Conservation (phyloP, 2,329 filamentous ascomycete species). For the Diaporthe eres region DNA sequence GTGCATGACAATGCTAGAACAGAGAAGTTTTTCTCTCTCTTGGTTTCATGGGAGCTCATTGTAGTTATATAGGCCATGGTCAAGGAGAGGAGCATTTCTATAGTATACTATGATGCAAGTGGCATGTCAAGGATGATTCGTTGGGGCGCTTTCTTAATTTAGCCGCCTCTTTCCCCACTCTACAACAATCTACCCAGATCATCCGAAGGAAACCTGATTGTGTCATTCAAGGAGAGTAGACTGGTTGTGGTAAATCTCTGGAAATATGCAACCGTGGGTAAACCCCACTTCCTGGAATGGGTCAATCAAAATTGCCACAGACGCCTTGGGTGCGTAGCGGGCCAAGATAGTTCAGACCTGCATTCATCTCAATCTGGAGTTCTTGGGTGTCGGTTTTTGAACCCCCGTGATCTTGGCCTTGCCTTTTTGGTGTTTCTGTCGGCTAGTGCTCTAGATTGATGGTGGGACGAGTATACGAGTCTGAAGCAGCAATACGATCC, state of each 20-base stretch:
- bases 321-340: background rate
- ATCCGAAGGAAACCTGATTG: conserved; percentile 12
- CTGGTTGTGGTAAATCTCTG: background rate
- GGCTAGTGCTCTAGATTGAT: background rate
- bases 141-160: conserved; percentile 5
- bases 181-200: background rate
- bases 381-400: background rate
- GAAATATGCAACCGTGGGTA: background rate
- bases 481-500: background rate
- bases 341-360: background rate
- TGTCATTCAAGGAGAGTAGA: conserved; percentile 6
- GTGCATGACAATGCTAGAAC: background rate
- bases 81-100: background rate
- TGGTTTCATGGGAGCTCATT: background rate
- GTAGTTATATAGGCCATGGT: conserved; percentile 2
- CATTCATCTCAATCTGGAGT: background rate
- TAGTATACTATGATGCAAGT: background rate
- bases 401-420: background rate
- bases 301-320: background rate
- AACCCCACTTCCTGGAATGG: background rate
- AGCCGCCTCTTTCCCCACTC: conserved; percentile 19
- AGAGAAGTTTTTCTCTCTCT: background rate
- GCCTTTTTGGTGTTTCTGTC: background rate
- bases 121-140: background rate
- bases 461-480: background rate